Evolutionary conservation across 257 asterid species (phyloP).

Genomic region (Solanum chmielewskii): DNA sequence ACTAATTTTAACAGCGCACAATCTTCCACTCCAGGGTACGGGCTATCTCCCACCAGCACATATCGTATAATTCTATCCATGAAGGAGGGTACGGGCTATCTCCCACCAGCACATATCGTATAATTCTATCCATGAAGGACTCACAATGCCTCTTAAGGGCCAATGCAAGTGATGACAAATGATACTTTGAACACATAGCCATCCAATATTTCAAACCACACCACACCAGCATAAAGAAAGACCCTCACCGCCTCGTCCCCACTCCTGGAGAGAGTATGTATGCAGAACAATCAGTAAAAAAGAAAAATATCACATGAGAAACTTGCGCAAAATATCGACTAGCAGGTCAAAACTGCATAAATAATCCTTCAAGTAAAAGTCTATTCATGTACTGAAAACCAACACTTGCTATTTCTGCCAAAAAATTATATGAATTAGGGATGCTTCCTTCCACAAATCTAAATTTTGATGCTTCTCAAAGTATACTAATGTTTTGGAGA

Average conservation of each 20-base stretch:
- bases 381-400: background rate
- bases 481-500: slow-evolving; percentile 11
- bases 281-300: background rate
- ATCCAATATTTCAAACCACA: background rate
- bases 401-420: background rate
- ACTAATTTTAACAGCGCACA: too few relatives aligned
- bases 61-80: background rate
- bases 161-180: background rate
- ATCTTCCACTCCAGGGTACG: too few relatives aligned
- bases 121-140: background rate
- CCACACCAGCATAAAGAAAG: background rate
- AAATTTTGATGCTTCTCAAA: slow-evolving; percentile 2
- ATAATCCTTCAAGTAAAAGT: background rate
- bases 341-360: background rate
- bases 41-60: background rate
- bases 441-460: background rate
- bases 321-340: background rate
- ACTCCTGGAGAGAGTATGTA: background rate
- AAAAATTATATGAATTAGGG: background rate
- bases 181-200: background rate
- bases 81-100: background rate
- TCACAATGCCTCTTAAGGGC: background rate
- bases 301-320: background rate
- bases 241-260: background rate
- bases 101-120: background rate